A percentile compares a stretch with the other conserved stretches of the same genome.
phyloP scores from a whole-genome alignment of 1,284 basidiomycete genomes.

The Moesziomyces sp. region DNA sequence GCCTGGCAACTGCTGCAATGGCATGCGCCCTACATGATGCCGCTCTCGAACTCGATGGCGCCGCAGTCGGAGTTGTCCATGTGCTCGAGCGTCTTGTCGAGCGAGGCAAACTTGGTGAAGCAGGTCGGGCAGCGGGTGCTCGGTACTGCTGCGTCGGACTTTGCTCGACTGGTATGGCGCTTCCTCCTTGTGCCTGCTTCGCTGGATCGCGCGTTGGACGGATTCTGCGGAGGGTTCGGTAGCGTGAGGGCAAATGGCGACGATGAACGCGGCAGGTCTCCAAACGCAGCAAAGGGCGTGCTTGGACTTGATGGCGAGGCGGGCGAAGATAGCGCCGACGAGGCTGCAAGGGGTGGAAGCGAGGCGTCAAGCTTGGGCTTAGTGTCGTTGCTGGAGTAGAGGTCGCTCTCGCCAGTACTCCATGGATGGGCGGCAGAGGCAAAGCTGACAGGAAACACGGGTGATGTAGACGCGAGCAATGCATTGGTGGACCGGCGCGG shows the following conservation, averaged over 20 bases:
- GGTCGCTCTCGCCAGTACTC: constrained; percentile 10
- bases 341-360: constrained; percentile 10
- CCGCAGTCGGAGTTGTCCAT: constrained; percentile 41
- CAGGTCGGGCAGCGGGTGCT: constrained; percentile 43
- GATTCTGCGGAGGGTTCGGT: constrained; percentile 1
- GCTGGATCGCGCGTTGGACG: constrained; percentile 1
- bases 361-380: constrained; percentile 4
- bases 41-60: constrained; percentile 39
- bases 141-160: constrained; percentile 17
- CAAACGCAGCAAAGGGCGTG: constrained; percentile 16
- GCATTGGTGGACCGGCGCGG: constrained; percentile 17
- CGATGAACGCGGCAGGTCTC: constrained; percentile 10
- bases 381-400: constrained; percentile 8
- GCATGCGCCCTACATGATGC: constrained; percentile 15
- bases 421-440: neutral
- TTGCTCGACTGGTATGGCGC: constrained; percentile 22
- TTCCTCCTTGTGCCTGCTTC: constrained; percentile 3
- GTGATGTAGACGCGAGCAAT: neutral
- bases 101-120: constrained; percentile 30
- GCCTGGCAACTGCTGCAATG: neutral
- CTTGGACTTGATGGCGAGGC: constrained; percentile 18
- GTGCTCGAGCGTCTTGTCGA: constrained; percentile 32
- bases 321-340: constrained; percentile 15
- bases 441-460: constrained; percentile 11
- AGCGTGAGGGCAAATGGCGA: constrained; percentile 4